Evolutionary conservation across 345 rosid species (phyloP), one percentile per base, ranked within the genome.

Genomic region (Salix udensis): DNA sequence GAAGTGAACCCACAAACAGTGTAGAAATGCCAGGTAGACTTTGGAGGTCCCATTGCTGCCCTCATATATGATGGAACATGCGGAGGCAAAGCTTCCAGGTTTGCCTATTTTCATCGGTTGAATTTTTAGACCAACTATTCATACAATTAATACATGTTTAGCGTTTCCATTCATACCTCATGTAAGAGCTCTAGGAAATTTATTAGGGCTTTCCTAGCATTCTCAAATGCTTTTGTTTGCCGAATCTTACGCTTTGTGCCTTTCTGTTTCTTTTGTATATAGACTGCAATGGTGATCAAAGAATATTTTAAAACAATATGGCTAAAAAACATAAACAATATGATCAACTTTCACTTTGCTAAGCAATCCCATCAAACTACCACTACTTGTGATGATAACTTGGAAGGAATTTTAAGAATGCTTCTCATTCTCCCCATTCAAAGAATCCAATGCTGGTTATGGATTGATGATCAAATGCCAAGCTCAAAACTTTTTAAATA

Each of bases 161-260:
- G 2, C n/a, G 40, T 42, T 75, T 28, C 24, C 50, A 30, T 68
- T 2, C 4, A 71, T 55, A 93, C 96, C 97, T 92, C 95, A 12
- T 90, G 90, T 83, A 96, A 85, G 60, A 92, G 97, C 88, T 96
- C 98, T 68, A 88, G 80, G 84, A 94, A 94, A 42, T 97, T 88
- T 80, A 91, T 91, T 19, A 95, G 94, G 21, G 97, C 92, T 85
- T 81, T 93, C 88, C 89, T 92, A 74, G 95, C 96, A 86, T 89
- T 88, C 80, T 93, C 97, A 53, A 96, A 94, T 1, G 97, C 98
- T 83, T 92, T 93, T 15, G 99, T 94, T 80, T 96, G 98, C 40
- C 97, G 92, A n/a, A 97, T 93, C 85, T 91, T 92, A 23, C 93
- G 91, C 74, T 88, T 92, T 28, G 91, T 85, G 80, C 99, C 86